phyloP scores from a whole-genome alignment of 2,329 filamentous ascomycete genomes.

The Plectosphaerella sp. region DNA sequence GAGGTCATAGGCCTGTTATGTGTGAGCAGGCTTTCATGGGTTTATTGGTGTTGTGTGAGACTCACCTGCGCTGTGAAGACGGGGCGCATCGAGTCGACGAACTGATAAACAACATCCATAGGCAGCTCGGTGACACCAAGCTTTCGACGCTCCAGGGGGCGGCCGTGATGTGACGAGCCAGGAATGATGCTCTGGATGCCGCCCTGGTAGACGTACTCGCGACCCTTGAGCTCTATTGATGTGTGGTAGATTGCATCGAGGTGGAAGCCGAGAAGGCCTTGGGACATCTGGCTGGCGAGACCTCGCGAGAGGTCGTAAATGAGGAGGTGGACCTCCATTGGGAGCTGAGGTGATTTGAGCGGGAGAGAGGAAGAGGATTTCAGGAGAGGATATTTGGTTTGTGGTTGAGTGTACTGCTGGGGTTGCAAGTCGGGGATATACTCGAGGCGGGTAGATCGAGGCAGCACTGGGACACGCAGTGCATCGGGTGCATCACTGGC shows the following conservation, averaged over 20 bases:
- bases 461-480: too few relatives aligned
- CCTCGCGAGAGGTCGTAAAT: conserved; percentile 74
- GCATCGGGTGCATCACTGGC: too few relatives aligned
- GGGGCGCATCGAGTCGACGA: conserved; percentile 74
- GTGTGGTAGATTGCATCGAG: conserved; percentile 97
- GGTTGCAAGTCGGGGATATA: too few relatives aligned
- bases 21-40: neutral
- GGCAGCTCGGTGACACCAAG: conserved; percentile 77
- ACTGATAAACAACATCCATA: conserved; percentile 78
- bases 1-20: conserved; percentile 73
- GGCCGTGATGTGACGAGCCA: conserved; percentile 81
- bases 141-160: conserved; percentile 69
- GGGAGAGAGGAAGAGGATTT: too few relatives aligned
- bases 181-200: conserved; percentile 79
- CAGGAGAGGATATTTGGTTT: too few relatives aligned
- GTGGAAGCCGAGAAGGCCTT: conserved; percentile 47
- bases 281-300: conserved; percentile 50
- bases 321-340: conserved; percentile 69
- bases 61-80: conserved; percentile 76
- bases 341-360: neutral
- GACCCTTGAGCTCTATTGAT: conserved; percentile 75
- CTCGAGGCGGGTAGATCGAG: too few relatives aligned
- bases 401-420: too few relatives aligned
- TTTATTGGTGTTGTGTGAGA: neutral
- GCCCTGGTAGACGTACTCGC: conserved; percentile 87